Base-by-base conservation (phyloP, 176 grass and related monocot species). In the Avena atlantica region DNA sequence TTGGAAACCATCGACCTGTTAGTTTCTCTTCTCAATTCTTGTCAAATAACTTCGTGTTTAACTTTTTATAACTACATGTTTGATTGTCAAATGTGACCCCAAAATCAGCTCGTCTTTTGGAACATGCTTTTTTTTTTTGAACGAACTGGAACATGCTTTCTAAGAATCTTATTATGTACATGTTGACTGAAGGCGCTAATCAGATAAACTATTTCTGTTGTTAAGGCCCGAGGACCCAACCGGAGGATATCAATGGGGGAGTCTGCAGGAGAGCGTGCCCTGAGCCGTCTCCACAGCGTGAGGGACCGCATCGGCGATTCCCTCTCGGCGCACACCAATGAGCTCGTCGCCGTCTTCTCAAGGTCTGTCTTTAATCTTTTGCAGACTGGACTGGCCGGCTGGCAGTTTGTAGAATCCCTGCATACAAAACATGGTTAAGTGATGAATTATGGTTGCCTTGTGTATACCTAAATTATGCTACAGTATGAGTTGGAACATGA, bases 331-430 rank as follows among this genome's bases (percentile, higher is more conserved):
- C 97, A 99, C 86, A 92, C 94, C 12, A 99, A 99, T 89, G 97
- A 99, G 90, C 91, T 99, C 12, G 90, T 96, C 17, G 94, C 97
- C 14, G 87, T 96, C 82, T 99, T 99, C 92, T 93, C 97, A 60
- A 99, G 97, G 97, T 99, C 76, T n/a, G 51, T 44, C 24, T 68
- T 25, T 17, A 65, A 92, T n/a, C 5, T 49, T 67, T 36, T 50
- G 21, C 44, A 50, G 8, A 52, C 25, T 81, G 50, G 5, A 27
- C 45, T 16, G 45, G n/a, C n/a, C 14, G 6, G 21, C 3, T 27
- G 21, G 21, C 61, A 50, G 1, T 31, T 48, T 81, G 44, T 66
- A 81, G 16, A 66, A 34, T 51, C 61, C n/a, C 45, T 66, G 25
- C 15, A 31, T 83, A 27, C 21, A 45, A 72, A 15, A 84, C n/a